Conservation (phyloP, 225 moss, liverwort and hornwort genomes). For the Climacium dendroides region DNA sequence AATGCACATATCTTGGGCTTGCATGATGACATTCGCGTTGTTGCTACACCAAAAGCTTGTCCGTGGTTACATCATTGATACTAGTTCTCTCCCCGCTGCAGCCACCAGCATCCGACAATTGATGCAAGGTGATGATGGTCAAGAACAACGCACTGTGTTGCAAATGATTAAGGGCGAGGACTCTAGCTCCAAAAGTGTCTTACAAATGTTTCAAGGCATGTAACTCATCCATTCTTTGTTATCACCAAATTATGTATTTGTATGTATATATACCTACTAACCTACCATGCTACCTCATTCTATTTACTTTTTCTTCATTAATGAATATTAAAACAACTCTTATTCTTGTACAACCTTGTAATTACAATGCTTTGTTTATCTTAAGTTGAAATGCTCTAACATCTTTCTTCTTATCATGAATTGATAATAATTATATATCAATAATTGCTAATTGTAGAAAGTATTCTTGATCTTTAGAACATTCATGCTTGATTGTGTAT, state of each 20-base stretch:
- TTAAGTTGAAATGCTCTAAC: neutral
- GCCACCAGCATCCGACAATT: neutral
- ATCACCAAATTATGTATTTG: neutral
- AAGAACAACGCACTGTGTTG: neutral
- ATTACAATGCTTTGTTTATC: no score
- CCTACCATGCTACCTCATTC: neutral
- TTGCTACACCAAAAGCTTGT: slow-evolving; percentile 2
- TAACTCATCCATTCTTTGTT: neutral
- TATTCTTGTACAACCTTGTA: neutral
- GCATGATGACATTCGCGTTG: slow-evolving; percentile 1
- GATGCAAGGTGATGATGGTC: neutral
- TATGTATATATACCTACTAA: no score
- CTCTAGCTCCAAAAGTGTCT: slow-evolving; percentile 1
- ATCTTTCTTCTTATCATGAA: no score
- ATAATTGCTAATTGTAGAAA: no score
- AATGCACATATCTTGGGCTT: slow-evolving; percentile 10
- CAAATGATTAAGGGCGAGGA: slow-evolving; percentile 6
- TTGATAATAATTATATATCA: neutral
- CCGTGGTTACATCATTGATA: slow-evolving; percentile 5
- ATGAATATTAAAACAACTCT: no score
- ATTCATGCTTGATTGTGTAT: neutral
- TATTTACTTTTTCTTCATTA: neutral
- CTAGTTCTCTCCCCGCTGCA: neutral
- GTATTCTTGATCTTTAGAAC: neutral
- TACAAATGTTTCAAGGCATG: neutral